A percentile compares a stretch with the other conserved stretches of the same genome.
Evolutionary conservation across 768 basidiomycete genomes (phyloP).

Genomic region (Termitomyces sp.): DNA sequence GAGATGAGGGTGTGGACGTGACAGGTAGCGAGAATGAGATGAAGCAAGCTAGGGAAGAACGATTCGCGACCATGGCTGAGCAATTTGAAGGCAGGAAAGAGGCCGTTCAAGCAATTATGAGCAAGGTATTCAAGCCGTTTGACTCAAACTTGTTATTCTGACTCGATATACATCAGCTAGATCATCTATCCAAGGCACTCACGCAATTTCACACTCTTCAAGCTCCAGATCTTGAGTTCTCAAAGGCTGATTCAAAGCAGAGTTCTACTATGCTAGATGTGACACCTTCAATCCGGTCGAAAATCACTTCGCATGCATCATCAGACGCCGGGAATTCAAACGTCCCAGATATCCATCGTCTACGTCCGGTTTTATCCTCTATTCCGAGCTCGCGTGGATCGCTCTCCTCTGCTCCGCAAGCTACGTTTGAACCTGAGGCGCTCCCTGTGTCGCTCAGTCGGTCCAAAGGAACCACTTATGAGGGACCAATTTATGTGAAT

Average conservation of each 20-base stretch:
- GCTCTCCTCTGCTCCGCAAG: not conserved
- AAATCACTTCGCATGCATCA: not conserved
- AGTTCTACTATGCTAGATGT: slow-evolving; percentile 12
- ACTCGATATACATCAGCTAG: slow-evolving; percentile 35
- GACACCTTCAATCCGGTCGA: slow-evolving; percentile 3
- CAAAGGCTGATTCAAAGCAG: slow-evolving; percentile 14
- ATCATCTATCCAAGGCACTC: slow-evolving; percentile 46
- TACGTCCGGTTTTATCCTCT: not conserved
- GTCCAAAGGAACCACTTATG: not conserved
- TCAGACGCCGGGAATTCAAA: slow-evolving; percentile 1
- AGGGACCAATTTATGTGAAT: slow-evolving; percentile 17
- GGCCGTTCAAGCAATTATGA: slow-evolving; percentile 67
- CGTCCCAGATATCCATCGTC: not conserved
- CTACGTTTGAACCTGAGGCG: not conserved
- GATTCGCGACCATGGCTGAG: slow-evolving; percentile 61
- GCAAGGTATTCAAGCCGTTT: slow-evolving; percentile 42
- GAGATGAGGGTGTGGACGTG: slow-evolving; percentile 45
- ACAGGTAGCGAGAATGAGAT: slow-evolving; percentile 47
- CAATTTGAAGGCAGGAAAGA: slow-evolving; percentile 68
- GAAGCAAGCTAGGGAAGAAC: slow-evolving; percentile 52
- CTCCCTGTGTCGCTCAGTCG: slow-evolving; percentile 14
- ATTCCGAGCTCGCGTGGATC: slow-evolving; percentile 3
- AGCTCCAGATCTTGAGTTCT: slow-evolving; percentile 37
- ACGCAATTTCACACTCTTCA: slow-evolving; percentile 45
- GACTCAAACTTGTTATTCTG: not conserved